phyloP scores from a whole-genome alignment of 2,329 filamentous ascomycete species.

The Penicillium crustosum region DNA sequence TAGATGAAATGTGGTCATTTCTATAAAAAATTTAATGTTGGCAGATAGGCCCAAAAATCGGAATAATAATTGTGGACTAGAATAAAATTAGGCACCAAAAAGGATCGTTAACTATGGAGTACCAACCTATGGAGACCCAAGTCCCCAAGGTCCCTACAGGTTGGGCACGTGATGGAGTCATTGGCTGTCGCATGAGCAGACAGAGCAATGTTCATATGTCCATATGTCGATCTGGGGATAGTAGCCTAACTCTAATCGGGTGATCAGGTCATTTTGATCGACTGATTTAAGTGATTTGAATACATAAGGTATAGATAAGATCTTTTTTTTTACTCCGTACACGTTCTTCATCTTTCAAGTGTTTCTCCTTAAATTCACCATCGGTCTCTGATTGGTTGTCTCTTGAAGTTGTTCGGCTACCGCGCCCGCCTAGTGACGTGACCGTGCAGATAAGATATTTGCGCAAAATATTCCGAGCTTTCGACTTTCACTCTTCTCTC shows the following conservation, averaged over 20 bases:
- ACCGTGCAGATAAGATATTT: constrained; percentile 5
- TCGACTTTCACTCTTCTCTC: neutral
- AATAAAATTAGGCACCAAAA: too few species aligned
- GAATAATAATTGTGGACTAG: too few species aligned
- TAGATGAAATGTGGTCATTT: too few species aligned
- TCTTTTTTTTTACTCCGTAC: neutral
- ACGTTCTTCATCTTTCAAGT: neutral
- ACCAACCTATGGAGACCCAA: too few species aligned
- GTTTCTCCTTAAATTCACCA: neutral
- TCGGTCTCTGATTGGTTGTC: neutral
- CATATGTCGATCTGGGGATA: neutral
- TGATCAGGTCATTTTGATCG: neutral
- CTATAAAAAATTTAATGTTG: too few species aligned
- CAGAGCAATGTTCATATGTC: too few species aligned
- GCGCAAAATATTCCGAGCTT: neutral
- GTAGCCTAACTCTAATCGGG: neutral
- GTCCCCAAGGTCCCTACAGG: neutral
- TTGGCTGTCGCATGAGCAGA: neutral
- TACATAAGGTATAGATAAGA: neutral
- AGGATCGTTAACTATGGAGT: too few species aligned
- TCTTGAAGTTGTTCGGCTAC: neutral
- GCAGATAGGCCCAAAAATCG: too few species aligned
- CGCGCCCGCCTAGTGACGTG: constrained; percentile 5
- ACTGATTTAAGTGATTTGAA: too few species aligned
- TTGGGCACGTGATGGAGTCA: neutral